A percentile compares a stretch with the other conserved stretches of the same genome.
These are phyloP conservation scores for Hygrocybe punicea DNA, from an alignment of 768 basidiomycete species.

Conservation along the genomic window DNA sequence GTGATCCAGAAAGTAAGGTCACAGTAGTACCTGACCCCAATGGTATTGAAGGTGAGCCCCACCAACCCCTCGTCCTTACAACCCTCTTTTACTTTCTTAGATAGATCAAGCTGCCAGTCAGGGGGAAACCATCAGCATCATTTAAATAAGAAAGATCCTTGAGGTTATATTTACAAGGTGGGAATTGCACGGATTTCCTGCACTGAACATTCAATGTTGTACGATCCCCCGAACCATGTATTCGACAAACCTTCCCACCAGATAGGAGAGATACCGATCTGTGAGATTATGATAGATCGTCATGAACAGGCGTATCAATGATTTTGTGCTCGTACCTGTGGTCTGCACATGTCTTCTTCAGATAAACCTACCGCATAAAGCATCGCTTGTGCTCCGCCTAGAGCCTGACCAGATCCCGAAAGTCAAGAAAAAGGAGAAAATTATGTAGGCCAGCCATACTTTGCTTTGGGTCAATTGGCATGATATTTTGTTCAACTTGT, in stretches of 20 bases:
- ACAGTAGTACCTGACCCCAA: slow-evolving; percentile 68
- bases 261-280: slow-evolving; percentile 85
- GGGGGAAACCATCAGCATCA: slow-evolving; percentile 4
- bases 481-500: slow-evolving; percentile 71
- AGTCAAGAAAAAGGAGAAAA: slow-evolving; percentile 3
- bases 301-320: background rate
- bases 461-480: slow-evolving; percentile 74
- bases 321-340: slow-evolving; percentile 52
- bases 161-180: slow-evolving; percentile 52
- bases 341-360: slow-evolving; percentile 79
- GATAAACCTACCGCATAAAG: slow-evolving; percentile 75
- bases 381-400: slow-evolving; percentile 84
- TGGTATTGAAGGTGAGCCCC: slow-evolving; percentile 80
- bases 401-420: slow-evolving; percentile 37
- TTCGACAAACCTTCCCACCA: slow-evolving; percentile 85
- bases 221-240: background rate
- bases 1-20: background rate
- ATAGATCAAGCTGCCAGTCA: slow-evolving; percentile 63
- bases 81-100: slow-evolving; percentile 75
- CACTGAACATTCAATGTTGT: slow-evolving; percentile 6
- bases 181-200: slow-evolving; percentile 83
- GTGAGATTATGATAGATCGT: background rate
- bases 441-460: slow-evolving; percentile 34
- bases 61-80: slow-evolving; percentile 78
- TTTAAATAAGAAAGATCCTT: background rate